These are phyloP conservation scores for Murraya paniculata DNA, from an alignment of 345 rosid species.

Conservation along the genomic window DNA sequence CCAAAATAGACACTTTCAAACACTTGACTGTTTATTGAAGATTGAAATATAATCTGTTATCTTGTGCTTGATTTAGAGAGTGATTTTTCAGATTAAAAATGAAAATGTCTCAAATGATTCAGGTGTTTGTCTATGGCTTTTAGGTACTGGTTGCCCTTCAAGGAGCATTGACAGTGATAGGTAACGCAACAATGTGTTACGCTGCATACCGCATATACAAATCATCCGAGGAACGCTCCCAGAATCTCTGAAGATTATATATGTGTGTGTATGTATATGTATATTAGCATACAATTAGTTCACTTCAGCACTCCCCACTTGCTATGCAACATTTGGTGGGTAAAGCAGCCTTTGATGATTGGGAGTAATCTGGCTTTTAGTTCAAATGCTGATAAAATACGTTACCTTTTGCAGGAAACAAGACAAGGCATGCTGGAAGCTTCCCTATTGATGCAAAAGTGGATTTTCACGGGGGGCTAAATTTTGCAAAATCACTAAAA, in stretches of 20 bases:
- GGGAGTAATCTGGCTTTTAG: not conserved
- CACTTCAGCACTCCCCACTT: not conserved
- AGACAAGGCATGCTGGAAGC: not conserved
- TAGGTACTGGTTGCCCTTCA: conserved; percentile 10
- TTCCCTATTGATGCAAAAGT: not conserved
- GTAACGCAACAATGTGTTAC: conserved; percentile 75
- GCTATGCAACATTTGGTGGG: not conserved
- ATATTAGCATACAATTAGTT: not conserved
- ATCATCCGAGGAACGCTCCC: conserved; percentile 41
- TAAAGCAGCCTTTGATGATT: conserved; percentile 5
- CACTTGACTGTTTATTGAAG: not conserved
- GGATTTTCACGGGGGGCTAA: not conserved
- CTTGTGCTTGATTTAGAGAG: not conserved
- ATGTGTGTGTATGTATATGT: not conserved
- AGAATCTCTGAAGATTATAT: conserved; percentile 34
- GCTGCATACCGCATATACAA: conserved; percentile 82
- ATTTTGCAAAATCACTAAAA: not conserved
- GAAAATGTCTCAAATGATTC: not conserved
- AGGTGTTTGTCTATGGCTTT: not conserved
- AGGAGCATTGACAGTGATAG: conserved; percentile 55
- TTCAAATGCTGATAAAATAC: not conserved
- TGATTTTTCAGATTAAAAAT: not conserved
- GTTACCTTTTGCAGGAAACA: conserved; percentile 13
- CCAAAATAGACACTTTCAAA: not conserved
- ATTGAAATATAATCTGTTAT: not conserved